Percentiles rank a stretch among this genome's conserved stretches.
Conservation (phyloP, 2,329 filamentous ascomycete species). For the Sporothrix pallida region DNA sequence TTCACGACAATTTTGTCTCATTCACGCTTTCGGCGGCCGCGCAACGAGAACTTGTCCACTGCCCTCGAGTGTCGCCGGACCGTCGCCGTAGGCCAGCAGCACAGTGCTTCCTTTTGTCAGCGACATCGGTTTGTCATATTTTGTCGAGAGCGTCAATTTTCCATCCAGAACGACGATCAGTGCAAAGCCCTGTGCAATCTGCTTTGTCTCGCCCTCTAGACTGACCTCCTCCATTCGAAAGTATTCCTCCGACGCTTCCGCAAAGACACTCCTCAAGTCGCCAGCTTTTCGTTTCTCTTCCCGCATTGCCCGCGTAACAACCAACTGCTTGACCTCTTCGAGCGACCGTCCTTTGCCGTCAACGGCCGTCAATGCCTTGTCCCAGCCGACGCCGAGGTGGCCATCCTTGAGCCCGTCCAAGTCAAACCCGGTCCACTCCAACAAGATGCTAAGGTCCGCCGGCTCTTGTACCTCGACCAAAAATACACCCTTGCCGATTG, state of each 20-base stretch:
- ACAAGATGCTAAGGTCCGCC: slow-evolving; percentile 9
- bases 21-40: background rate
- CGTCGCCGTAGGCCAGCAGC: background rate
- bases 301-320: background rate
- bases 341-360: background rate
- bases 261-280: background rate
- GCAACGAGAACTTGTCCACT: background rate
- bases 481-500: slow-evolving; percentile 18
- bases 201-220: background rate
- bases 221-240: slow-evolving; percentile 1
- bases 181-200: background rate
- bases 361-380: slow-evolving; percentile 19
- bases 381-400: slow-evolving; percentile 22
- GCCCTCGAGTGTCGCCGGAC: background rate
- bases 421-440: slow-evolving; percentile 20
- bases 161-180: background rate
- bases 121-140: background rate
- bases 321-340: background rate
- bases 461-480: slow-evolving; percentile 29
- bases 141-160: background rate
- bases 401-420: slow-evolving; percentile 5
- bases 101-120: slow-evolving; percentile 8
- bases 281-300: background rate
- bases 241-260: slow-evolving; percentile 2
- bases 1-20: background rate